Base-by-base conservation (phyloP, 2,329 filamentous ascomycete genomes). In the Aspergillus oerlinghausenensis region DNA sequence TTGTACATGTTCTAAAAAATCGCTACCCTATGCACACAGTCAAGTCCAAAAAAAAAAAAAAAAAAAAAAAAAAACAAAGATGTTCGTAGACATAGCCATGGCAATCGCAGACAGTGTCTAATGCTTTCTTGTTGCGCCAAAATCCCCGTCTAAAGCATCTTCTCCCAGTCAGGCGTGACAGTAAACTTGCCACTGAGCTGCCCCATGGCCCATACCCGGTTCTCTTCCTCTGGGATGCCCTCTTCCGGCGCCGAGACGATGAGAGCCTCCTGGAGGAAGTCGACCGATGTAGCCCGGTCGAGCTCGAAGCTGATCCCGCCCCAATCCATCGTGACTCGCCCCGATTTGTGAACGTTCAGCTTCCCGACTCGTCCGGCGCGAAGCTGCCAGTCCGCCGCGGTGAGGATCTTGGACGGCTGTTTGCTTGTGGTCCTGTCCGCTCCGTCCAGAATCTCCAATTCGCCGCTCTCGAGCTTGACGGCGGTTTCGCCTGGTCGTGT, bases 121-220 rank as follows among this genome's bases (percentile, higher is more conserved):
- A 38, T 19, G 21, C 42, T 45, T 23, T 43, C 21, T 11, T 35
- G 7, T 35, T 19, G 19, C 26, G 11, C 49, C 49, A 49, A 49
- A 49, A 49, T 1, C 9, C 21, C 21, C 43, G 17, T 68, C 67
- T 57, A 74, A 51, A 76, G 61, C 53, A 86, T 79, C 63, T 79
- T 75, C 49, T 77, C 75, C 81, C 83, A 86, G 66, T 87, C 79
- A 14, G 85, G 85, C 51, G 78, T 82, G 35, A 86, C 80, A 2
- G 87, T 82, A 66, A 87, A 86, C 70, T 86, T 87, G 54, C 82
- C 83, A 69, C 81, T 83, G n/a, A 87, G 76, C 64, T 84, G 80
- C 8, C 84, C 85, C 75, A 87, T 82, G 2, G 80, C 80, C 70
- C 80, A 80, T 40, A 80, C 78, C 55, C 76, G 74, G 47, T 76